Percentiles rank a stretch among this genome's conserved stretches.
phyloP scores from a whole-genome alignment of 2,329 filamentous ascomycete species.

The Ascochyta viciae-villosae region DNA sequence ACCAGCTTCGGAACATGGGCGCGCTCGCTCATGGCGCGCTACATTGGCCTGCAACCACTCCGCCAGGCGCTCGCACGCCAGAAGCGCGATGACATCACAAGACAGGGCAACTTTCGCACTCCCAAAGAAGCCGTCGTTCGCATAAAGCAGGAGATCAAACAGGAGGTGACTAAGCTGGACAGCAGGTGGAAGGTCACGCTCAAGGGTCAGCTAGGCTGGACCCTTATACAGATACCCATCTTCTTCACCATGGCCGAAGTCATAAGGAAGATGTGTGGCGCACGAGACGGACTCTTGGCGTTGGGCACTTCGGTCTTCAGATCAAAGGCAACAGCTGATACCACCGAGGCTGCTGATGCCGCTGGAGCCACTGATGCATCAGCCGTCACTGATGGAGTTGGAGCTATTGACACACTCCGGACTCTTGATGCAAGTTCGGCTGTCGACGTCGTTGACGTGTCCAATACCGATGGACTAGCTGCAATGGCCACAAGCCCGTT shows the following conservation, averaged over 20 bases:
- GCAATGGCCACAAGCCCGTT: conserved; percentile 26
- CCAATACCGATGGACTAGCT: conserved; percentile 14
- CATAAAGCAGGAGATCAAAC: conserved; percentile 29
- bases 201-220: conserved; percentile 35
- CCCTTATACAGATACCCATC: conserved; percentile 43
- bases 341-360: neutral
- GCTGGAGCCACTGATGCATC: neutral
- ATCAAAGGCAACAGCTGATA: conserved; percentile 11
- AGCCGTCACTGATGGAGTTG: neutral
- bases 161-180: conserved; percentile 31
- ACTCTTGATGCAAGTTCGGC: neutral
- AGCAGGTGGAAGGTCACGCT: conserved; percentile 41
- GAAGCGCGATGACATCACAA: conserved; percentile 30
- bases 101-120: conserved; percentile 28
- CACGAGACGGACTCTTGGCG: conserved; percentile 40
- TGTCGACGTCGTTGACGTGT: neutral
- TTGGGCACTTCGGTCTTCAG: conserved; percentile 26
- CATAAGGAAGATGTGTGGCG: conserved; percentile 45
- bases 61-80: conserved; percentile 39
- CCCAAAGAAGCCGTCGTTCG: conserved; percentile 23
- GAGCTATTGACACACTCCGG: neutral
- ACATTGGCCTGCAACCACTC: conserved; percentile 53
- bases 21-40: conserved; percentile 50
- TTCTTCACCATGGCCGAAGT: conserved; percentile 49
- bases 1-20: conserved; percentile 55